Evolutionary conservation across 1,139 yeast genomes (phyloP).

Genomic region (Debaryomyces coudertii): DNA sequence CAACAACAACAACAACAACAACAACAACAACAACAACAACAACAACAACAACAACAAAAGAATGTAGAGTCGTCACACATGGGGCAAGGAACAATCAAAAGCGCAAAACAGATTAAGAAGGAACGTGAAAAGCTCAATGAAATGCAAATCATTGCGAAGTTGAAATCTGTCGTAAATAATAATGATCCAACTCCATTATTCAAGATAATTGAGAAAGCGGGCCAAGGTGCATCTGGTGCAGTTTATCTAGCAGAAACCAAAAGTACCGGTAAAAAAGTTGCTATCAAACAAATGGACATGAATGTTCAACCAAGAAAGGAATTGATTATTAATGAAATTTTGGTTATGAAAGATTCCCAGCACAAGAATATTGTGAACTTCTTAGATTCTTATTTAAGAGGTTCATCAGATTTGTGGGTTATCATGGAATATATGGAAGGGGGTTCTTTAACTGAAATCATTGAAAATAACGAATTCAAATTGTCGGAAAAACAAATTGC

Average conservation of each 20-base stretch:
- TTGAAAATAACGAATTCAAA: constrained; percentile 72
- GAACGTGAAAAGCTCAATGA: constrained; percentile 80
- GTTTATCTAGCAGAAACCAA: constrained; percentile 86
- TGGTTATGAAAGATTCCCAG: constrained; percentile 53
- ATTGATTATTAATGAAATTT: constrained; percentile 64
- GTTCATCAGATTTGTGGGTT: constrained; percentile 70
- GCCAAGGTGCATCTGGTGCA: constrained; percentile 99
- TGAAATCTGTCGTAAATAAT: constrained; percentile 80
- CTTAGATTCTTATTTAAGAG: constrained; percentile 48
- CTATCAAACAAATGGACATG: constrained; percentile 94
- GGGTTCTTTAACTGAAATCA: constrained; percentile 80
- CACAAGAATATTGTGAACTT: constrained; percentile 53
- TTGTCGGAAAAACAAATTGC: constrained; percentile 81
- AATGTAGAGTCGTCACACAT: constrained; percentile 15
- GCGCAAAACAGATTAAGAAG: constrained; percentile 53
- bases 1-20: constrained; percentile 13
- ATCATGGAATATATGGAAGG: constrained; percentile 95
- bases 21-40: constrained; percentile 9
- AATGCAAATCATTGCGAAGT: constrained; percentile 80
- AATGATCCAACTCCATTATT: constrained; percentile 85
- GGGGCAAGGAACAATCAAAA: constrained; percentile 35
- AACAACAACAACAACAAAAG: constrained; percentile 13
- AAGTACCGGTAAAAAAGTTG: constrained; percentile 54
- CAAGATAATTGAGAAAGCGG: constrained; percentile 90
- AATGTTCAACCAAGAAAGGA: constrained; percentile 95